Conservation (phyloP, 2,329 filamentous ascomycete species). For the Boeremia lycopersici region DNA sequence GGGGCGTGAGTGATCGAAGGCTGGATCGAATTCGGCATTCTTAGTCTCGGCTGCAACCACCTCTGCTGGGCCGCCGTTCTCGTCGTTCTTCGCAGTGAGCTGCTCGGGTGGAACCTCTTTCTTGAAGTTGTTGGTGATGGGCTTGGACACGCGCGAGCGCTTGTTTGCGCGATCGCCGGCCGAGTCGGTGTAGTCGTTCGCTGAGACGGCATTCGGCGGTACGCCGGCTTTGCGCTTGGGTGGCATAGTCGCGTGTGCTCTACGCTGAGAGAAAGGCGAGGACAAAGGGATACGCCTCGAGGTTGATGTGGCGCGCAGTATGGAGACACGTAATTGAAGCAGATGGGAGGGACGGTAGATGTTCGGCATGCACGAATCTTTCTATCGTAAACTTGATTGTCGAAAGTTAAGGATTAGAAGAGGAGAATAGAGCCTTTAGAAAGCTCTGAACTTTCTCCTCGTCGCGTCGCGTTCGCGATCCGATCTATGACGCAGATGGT, state of each 20-base stretch:
- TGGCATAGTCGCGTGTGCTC: conserved; percentile 30
- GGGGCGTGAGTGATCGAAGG: conserved; percentile 46
- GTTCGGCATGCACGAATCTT: background rate
- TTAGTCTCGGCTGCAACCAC: conserved; percentile 8
- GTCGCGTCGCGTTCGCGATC: conserved; percentile 26
- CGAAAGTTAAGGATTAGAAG: background rate
- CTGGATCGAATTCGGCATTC: background rate
- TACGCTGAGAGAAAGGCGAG: background rate
- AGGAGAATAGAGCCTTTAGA: background rate
- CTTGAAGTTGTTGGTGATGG: conserved; percentile 32
- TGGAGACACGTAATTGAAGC: background rate
- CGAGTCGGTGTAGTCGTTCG: conserved; percentile 42
- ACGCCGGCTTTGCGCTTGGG: conserved; percentile 43
- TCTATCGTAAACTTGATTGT: background rate
- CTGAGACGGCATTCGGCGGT: conserved; percentile 21
- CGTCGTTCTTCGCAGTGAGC: conserved; percentile 18
- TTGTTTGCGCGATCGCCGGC: conserved; percentile 45
- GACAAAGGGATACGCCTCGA: background rate
- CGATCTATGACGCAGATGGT: conserved; percentile 41
- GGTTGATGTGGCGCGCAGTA: background rate
- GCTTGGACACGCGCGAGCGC: conserved; percentile 43
- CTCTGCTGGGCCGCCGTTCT: conserved; percentile 27
- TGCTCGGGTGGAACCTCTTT: conserved; percentile 15
- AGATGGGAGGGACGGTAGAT: background rate
- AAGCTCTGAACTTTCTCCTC: background rate